phyloP scores from a whole-genome alignment of 371 early-diverging fungal genomes.

The Phascolomyces articulosus region DNA sequence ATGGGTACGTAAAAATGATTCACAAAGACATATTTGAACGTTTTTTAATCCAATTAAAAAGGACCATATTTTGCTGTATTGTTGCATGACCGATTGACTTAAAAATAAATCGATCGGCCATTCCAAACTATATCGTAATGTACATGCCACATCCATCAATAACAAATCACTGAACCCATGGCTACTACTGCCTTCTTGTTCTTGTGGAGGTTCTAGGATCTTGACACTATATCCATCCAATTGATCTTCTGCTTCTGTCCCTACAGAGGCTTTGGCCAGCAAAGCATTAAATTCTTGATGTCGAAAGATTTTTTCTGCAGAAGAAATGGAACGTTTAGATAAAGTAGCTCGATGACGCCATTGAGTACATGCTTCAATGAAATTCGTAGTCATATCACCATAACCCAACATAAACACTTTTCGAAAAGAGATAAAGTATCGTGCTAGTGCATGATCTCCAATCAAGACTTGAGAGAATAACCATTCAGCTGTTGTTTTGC shows the following conservation, averaged over 20 bases:
- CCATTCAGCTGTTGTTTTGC: conserved; percentile 65
- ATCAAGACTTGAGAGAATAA: conserved; percentile 73
- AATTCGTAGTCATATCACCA: conserved; percentile 69
- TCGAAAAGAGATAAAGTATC: conserved; percentile 65
- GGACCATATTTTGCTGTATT: conserved; percentile 63
- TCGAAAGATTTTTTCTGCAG: conserved; percentile 37
- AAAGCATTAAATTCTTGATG: conserved; percentile 65
- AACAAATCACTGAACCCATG: conserved; percentile 37
- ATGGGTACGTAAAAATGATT: conserved; percentile 9
- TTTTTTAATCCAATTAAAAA: conserved; percentile 61
- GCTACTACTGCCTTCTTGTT: neutral
- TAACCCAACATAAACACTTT: conserved; percentile 69
- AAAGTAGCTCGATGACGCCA: conserved; percentile 31
- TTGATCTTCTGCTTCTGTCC: conserved; percentile 35
- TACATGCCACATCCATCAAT: conserved; percentile 51
- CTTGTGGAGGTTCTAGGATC: conserved; percentile 13
- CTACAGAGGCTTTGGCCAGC: conserved; percentile 49
- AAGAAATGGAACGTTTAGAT: conserved; percentile 1
- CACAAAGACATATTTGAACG: conserved; percentile 39
- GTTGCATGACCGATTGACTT: conserved; percentile 56
- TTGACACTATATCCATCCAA: conserved; percentile 31
- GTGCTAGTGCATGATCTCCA: conserved; percentile 56
- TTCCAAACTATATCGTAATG: conserved; percentile 58
- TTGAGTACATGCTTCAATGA: conserved; percentile 61
- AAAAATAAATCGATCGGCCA: conserved; percentile 86